These are phyloP conservation scores for Filosporella fistucella DNA, from an alignment of 495 filamentous ascomycete species.

Conservation along the genomic window DNA sequence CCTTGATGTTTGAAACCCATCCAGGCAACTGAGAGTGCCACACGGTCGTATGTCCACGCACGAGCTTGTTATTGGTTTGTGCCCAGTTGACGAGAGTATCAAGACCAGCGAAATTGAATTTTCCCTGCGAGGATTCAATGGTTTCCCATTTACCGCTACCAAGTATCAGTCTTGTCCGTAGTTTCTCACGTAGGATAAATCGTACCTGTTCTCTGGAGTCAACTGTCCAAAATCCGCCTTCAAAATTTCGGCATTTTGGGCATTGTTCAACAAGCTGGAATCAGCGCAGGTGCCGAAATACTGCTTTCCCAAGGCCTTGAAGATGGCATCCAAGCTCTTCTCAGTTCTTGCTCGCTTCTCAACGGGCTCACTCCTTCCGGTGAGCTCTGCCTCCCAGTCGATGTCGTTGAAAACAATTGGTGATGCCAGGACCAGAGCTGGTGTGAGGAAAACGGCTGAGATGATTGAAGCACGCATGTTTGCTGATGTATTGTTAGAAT, in stretches of 20 bases:
- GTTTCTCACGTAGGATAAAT: constrained; percentile 58
- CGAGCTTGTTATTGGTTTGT: constrained; percentile 44
- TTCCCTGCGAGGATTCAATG: constrained; percentile 8
- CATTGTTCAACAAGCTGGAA: constrained; percentile 43
- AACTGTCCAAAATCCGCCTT: constrained; percentile 57
- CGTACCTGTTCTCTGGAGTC: constrained; percentile 56
- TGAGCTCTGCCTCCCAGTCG: no score
- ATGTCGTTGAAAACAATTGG: no score
- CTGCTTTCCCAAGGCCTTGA: constrained; percentile 56
- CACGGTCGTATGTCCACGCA: constrained; percentile 60
- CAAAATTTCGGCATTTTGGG: constrained; percentile 47
- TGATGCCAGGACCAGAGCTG: no score
- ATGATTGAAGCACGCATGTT: no score
- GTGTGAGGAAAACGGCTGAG: no score
- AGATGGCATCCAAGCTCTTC: constrained; percentile 40
- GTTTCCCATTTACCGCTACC: constrained; percentile 12
- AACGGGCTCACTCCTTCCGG: no score
- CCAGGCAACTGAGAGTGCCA: constrained; percentile 62
- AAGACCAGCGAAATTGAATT: constrained; percentile 13
- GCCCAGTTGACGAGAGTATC: constrained; percentile 46
- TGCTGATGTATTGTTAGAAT: no score
- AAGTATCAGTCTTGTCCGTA: not conserved
- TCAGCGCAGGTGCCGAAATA: constrained; percentile 57
- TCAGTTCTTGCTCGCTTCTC: no score
- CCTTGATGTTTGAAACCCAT: constrained; percentile 52